Base-by-base conservation (phyloP, 805 yeast genomes). In the Lipomyces sp. region DNA sequence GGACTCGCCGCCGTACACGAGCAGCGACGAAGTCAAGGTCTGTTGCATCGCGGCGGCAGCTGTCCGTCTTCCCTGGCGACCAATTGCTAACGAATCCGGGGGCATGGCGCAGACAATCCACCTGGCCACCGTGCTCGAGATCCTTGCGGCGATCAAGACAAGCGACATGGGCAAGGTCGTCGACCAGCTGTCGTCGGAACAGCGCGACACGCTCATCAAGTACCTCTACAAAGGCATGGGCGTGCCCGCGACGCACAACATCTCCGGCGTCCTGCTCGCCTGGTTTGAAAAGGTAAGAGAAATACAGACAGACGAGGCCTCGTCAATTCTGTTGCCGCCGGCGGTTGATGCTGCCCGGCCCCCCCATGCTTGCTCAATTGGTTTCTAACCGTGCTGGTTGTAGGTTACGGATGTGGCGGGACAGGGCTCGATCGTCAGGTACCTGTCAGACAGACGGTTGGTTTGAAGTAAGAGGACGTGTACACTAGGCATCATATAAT, bases 161-260 rank as follows among this genome's bases (percentile, higher is more conserved):
- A 72, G 80, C 39, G 96, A 90, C 36, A 81, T 90, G 48, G 66
- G 81, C 10, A 65, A 69, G 5, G 72, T 87, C 28, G 80, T 91
- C 34, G 74, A 78, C 54, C 70, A 71, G 33, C 78, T 93, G 61
- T 68, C 75, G 36, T 61, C 77, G 16, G 82, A 79, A 52, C 86
- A 88, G 65, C 84, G 83, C 59, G 91, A 86, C 61, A 81, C 78
- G 1, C 77, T 93, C 63, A 74, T 89, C 40, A 93, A 93, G 67
- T 86, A 85, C 66, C 72, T 93, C 47, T 93, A 90, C 70, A 84
- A 83, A 63, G 88, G 88, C 28, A 88, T 93, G 95, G 73, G 82
- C 39, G 70, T 82, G 10, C 77, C 82, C 28, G 82, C 63, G 45
- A 68, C 71, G 26, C 70, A 69, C 49, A 90, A 93, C 10, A 86